Conservation (phyloP, 768 basidiomycete species). For the Mycena chlorophos region DNA sequence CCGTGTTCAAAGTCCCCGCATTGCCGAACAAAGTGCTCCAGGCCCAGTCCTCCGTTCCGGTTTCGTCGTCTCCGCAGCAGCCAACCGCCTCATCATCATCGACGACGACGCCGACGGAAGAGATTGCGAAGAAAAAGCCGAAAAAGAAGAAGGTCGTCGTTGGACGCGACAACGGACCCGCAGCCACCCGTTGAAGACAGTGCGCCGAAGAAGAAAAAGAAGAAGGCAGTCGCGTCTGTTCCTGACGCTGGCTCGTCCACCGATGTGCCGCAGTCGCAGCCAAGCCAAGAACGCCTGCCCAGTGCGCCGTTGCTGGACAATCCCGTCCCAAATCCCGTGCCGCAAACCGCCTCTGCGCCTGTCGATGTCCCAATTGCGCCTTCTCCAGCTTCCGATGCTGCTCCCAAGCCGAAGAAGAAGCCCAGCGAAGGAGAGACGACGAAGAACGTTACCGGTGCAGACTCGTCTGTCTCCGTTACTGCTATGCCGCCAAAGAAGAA, state of each 20-base stretch:
- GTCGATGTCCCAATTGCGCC: neutral
- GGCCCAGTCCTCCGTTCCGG: neutral
- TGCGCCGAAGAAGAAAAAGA: slow-evolving; percentile 6
- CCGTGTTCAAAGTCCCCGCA: slow-evolving; percentile 17
- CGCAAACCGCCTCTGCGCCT: neutral
- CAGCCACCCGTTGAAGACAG: neutral
- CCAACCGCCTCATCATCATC: too few species aligned
- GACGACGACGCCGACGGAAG: too few species aligned
- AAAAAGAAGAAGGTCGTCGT: neutral
- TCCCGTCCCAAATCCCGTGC: neutral
- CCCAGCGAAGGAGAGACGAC: neutral
- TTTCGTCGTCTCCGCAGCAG: neutral
- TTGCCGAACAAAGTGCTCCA: slow-evolving; percentile 6
- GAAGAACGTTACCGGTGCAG: neutral
- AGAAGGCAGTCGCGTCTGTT: neutral
- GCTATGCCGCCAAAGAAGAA: too few species aligned
- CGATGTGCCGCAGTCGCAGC: neutral
- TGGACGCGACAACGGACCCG: neutral
- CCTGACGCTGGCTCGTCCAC: neutral
- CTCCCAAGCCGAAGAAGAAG: neutral
- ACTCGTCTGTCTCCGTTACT: neutral
- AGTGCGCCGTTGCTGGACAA: neutral
- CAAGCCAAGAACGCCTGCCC: neutral
- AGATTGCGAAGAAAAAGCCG: neutral
- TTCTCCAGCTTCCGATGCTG: neutral